Evolutionary conservation across 148 eudicot species (phyloP).

Genomic region (Vaccinium macrocarpon): DNA sequence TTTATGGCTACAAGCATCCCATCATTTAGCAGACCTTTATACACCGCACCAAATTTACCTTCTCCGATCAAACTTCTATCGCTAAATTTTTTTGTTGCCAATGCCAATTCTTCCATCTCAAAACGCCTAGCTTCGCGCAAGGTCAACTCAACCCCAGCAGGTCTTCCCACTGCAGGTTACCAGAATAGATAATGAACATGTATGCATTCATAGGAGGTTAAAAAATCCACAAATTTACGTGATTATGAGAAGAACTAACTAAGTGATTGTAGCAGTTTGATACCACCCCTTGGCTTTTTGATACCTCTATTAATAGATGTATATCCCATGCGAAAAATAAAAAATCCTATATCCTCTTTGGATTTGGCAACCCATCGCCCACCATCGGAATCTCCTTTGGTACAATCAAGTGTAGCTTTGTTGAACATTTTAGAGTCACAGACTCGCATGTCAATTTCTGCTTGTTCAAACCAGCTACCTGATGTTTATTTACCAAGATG

Average conservation of each 20-base stretch:
- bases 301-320: background rate
- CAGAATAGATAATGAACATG: conserved; percentile 1
- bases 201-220: background rate
- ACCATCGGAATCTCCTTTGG: background rate
- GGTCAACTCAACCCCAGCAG: conserved; percentile 56
- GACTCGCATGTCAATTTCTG: background rate
- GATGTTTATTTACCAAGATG: background rate
- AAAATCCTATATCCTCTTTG: background rate
- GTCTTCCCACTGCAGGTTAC: conserved; percentile 45
- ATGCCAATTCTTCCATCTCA: conserved; percentile 63
- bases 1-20: conserved; percentile 93
- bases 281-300: background rate
- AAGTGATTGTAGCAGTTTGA: background rate
- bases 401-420: background rate
- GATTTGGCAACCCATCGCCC: background rate
- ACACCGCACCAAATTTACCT: conserved; percentile 95
- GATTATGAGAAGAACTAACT: background rate
- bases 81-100: conserved; percentile 69
- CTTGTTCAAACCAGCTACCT: background rate
- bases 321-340: background rate
- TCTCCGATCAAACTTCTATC: conserved; percentile 80
- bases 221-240: background rate
- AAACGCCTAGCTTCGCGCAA: conserved; percentile 79
- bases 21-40: conserved; percentile 87
- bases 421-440: background rate